Evolutionary conservation across 768 basidiomycete species (phyloP).

Genomic region (Filobasidium wieringae): DNA sequence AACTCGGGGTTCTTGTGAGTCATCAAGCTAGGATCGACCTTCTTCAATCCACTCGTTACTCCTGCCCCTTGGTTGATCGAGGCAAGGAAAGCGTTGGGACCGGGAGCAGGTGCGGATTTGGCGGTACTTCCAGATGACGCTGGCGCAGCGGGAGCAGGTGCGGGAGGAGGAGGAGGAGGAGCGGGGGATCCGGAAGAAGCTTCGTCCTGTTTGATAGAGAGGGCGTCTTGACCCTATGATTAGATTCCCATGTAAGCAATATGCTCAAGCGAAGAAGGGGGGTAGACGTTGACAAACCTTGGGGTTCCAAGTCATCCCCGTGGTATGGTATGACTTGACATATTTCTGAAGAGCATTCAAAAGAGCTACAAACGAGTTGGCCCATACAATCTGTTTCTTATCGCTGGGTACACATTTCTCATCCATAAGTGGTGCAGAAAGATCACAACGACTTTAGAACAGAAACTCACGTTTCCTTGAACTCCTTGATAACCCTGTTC

Average conservation of each 20-base stretch:
- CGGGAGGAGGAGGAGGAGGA: constrained; percentile 37
- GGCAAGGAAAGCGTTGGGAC: constrained; percentile 64
- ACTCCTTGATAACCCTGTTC: constrained; percentile 80
- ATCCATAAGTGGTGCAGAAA: not conserved
- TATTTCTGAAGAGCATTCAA: constrained; percentile 73
- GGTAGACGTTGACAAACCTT: too few species aligned
- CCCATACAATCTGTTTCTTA: constrained; percentile 78
- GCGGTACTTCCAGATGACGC: constrained; percentile 27
- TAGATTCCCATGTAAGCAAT: not conserved
- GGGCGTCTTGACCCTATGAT: not conserved
- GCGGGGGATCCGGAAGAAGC: constrained; percentile 34
- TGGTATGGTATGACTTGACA: constrained; percentile 69
- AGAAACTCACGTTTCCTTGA: constrained; percentile 68
- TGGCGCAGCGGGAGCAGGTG: constrained; percentile 42
- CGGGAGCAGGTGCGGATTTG: constrained; percentile 47
- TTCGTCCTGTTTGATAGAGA: constrained; percentile 14
- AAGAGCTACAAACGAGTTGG: constrained; percentile 54
- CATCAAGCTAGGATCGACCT: constrained; percentile 93
- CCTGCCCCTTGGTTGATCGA: constrained; percentile 78
- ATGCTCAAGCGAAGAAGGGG: not conserved
- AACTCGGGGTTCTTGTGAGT: constrained; percentile 95
- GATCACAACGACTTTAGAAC: not conserved
- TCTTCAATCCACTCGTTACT: constrained; percentile 79
- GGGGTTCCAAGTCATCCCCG: constrained; percentile 79
- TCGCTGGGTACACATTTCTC: constrained; percentile 50